Percentiles rank a stretch among this genome's conserved stretches.
Evolutionary conservation across 2,329 filamentous ascomycete species (phyloP).

Genomic region (Orbilia quercus): DNA sequence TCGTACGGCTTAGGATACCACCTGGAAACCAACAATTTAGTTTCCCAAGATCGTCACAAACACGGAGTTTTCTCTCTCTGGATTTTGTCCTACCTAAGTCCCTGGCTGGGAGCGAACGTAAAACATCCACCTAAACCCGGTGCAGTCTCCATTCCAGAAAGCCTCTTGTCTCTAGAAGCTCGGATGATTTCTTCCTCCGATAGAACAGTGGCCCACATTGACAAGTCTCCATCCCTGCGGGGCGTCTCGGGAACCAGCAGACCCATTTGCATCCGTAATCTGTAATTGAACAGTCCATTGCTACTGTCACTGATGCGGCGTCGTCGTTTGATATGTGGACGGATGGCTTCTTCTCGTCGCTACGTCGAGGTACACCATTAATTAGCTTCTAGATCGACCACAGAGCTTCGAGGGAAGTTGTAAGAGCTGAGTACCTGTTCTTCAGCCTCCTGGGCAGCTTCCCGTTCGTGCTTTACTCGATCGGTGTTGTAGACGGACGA

Average conservation of each 20-base stretch:
- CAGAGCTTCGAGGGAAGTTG: neutral
- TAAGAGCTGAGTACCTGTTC: conserved; percentile 34
- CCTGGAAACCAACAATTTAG: conserved; percentile 23
- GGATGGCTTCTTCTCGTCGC: conserved; percentile 48
- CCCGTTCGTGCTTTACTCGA: conserved; percentile 42
- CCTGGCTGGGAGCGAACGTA: conserved; percentile 50
- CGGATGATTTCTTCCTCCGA: conserved; percentile 40
- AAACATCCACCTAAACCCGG: conserved; percentile 45
- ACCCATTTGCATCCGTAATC: conserved; percentile 53
- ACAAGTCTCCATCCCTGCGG: conserved; percentile 41
- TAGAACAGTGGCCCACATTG: conserved; percentile 39
- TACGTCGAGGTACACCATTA: neutral
- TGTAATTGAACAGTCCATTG: conserved; percentile 49
- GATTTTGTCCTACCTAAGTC: conserved; percentile 34
- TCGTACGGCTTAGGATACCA: conserved; percentile 52
- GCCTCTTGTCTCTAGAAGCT: conserved; percentile 40
- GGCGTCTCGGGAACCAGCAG: conserved; percentile 39
- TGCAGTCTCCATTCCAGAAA: conserved; percentile 49
- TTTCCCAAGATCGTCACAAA: neutral
- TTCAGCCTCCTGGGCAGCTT: conserved; percentile 46
- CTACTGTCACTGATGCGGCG: conserved; percentile 50
- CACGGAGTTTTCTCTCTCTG: neutral
- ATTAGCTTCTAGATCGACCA: conserved; percentile 16
- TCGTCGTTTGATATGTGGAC: conserved; percentile 37
- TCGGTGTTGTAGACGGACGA: conserved; percentile 53